Evolutionary conservation across 1,139 yeast species (phyloP).

Genomic region (Magnusiomyces tetraspermus): DNA sequence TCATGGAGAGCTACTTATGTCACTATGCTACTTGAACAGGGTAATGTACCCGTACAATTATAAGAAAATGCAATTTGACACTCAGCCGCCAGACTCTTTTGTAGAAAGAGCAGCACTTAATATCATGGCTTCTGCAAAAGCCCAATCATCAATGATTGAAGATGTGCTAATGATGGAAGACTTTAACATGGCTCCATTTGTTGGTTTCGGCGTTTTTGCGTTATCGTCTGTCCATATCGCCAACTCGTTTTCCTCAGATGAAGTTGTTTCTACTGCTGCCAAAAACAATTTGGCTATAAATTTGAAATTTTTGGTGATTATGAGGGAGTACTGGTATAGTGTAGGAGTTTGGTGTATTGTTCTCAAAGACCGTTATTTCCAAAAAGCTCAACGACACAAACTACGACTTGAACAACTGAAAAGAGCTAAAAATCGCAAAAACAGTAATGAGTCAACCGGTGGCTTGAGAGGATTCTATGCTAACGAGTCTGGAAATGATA

Average conservation of each 20-base stretch:
- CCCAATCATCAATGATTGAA: constrained; percentile 26
- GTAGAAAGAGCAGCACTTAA: constrained; percentile 25
- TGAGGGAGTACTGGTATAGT: constrained; percentile 31
- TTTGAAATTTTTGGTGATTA: constrained; percentile 26
- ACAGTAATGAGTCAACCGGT: background rate
- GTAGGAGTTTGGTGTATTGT: constrained; percentile 33
- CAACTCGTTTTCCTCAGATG: constrained; percentile 29
- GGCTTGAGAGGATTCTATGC: too few species aligned
- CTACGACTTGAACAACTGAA: constrained; percentile 5
- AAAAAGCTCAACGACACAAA: constrained; percentile 15
- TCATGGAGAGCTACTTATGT: constrained; percentile 22
- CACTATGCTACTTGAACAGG: constrained; percentile 22
- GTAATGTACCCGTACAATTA: constrained; percentile 20
- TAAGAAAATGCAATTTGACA: constrained; percentile 12
- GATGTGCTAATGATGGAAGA: constrained; percentile 29
- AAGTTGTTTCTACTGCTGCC: constrained; percentile 26
- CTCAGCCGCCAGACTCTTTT: constrained; percentile 26
- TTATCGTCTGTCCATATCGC: constrained; percentile 33
- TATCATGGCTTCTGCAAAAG: constrained; percentile 29
- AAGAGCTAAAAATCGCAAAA: background rate
- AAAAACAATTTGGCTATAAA: constrained; percentile 30
- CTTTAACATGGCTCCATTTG: constrained; percentile 31
- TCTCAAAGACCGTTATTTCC: constrained; percentile 28
- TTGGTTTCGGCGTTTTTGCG: constrained; percentile 32
- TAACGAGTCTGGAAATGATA: constrained; percentile 1